These are phyloP conservation scores for Achaetomiella virescens DNA, from an alignment of 495 filamentous ascomycete species.

Conservation along the genomic window DNA sequence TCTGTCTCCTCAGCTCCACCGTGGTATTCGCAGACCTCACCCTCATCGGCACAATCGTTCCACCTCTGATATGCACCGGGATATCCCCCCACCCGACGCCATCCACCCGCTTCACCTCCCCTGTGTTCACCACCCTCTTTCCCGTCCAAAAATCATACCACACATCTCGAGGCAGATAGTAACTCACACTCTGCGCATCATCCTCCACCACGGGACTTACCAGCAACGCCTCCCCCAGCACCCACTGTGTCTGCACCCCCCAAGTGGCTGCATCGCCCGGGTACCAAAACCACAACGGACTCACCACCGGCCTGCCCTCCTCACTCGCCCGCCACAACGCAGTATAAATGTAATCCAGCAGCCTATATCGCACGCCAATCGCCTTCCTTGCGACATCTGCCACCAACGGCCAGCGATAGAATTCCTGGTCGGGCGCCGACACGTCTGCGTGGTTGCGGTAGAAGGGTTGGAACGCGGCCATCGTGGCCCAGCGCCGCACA, in stretches of 20 bases:
- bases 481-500: constrained; percentile 75
- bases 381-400: constrained; percentile 58
- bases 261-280: constrained; percentile 58
- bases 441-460: constrained; percentile 70
- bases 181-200: constrained; percentile 52
- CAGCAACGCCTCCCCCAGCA: constrained; percentile 63
- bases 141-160: constrained; percentile 76
- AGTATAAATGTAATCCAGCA: constrained; percentile 81
- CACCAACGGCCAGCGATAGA: constrained; percentile 66
- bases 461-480: constrained; percentile 79
- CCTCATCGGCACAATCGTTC: constrained; percentile 58
- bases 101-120: constrained; percentile 42
- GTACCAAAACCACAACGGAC: constrained; percentile 65
- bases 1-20: constrained; percentile 52
- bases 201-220: constrained; percentile 65
- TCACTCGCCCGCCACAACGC: constrained; percentile 52
- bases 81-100: constrained; percentile 57
- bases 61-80: constrained; percentile 68
- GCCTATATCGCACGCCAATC: constrained; percentile 64
- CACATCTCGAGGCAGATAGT: constrained; percentile 64
- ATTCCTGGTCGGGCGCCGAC: constrained; percentile 59
- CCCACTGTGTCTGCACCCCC: constrained; percentile 60
- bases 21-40: constrained; percentile 60
- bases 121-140: constrained; percentile 47
- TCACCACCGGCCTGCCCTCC: constrained; percentile 56